Evolutionary conservation across 2,329 filamentous ascomycete species (phyloP), one percentile per base, ranked within the genome.

Genomic region (Fusarium sp.): DNA sequence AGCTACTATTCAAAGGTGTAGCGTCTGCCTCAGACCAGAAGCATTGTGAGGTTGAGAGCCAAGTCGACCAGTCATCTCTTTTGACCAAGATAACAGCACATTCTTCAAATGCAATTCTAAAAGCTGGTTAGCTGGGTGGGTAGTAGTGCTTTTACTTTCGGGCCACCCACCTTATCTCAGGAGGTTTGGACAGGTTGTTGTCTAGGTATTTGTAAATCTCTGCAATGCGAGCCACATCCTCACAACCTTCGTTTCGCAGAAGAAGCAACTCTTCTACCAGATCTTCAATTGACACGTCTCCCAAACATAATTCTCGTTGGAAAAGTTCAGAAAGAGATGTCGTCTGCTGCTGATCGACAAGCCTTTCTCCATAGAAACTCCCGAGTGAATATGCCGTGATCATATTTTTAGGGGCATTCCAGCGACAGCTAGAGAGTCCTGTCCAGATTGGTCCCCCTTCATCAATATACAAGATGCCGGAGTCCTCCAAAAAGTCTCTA

Each of bases 191-290:
- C 10, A 37, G 20, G 1, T 16, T 12, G 6, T 57, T 26, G 15
- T 70, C 52, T n/a, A 70, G 12, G 33, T 63, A 70, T n/a, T 36
- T 28, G 18, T 68, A 70, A 4, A 68, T 38, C 4, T 16, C 26
- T 4, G 20, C 2, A 4, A 65, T 16, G 3, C 28, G 47, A 36
- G 6, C 1, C 10, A 52, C 15, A 12, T 61, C 61, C 28, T 66
- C 18, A 41, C 41, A 54, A 1, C 16, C 41, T 8, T n/a, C 9
- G 0, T 34, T n/a, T 6, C 47, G 47, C 8, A 70, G 38, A 4
- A 13, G 4, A 0, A 31, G 4, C 15, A 70, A 15, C 30, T 69
- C 65, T 0, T 8, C 8, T 0, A 64, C 53, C 15, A 70, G 26
- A 8, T 67, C 56, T 8, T 52, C 3, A 7, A 47, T 45, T 4